These are phyloP conservation scores for Aspergillus sp. DNA, from an alignment of 2,329 filamentous ascomycete species.

Conservation along the genomic window DNA sequence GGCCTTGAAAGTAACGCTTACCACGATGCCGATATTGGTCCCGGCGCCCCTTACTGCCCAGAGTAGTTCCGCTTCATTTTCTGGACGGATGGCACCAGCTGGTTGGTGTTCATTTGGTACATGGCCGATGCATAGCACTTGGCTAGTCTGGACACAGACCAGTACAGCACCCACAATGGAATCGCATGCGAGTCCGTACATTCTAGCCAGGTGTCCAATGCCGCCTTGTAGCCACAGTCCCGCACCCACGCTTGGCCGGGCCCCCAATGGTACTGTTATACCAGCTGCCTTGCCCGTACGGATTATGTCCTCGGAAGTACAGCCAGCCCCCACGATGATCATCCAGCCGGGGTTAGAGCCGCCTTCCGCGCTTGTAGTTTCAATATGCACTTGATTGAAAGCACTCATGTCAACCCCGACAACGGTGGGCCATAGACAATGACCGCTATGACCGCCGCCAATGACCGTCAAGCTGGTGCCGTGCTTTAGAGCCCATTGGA, in stretches of 20 bases:
- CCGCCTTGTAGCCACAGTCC: constrained; percentile 66
- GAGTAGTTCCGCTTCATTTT: constrained; percentile 54
- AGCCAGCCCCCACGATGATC: constrained; percentile 56
- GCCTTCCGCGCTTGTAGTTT: constrained; percentile 15
- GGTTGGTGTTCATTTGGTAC: constrained; percentile 52
- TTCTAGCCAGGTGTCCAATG: constrained; percentile 59
- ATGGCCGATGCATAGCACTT: constrained; percentile 52
- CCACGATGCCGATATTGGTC: constrained; percentile 59
- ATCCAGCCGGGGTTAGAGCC: constrained; percentile 28
- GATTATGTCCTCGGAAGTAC: constrained; percentile 57
- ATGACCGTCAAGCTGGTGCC: constrained; percentile 50
- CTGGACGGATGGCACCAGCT: constrained; percentile 39
- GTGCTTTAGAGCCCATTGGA: constrained; percentile 56
- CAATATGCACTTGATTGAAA: constrained; percentile 53
- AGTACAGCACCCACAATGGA: constrained; percentile 60
- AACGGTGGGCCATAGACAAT: constrained; percentile 55
- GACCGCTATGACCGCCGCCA: constrained; percentile 60
- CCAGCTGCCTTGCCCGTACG: constrained; percentile 46
- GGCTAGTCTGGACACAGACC: constrained; percentile 51
- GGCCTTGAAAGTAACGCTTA: constrained; percentile 54
- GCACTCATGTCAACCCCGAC: constrained; percentile 60
- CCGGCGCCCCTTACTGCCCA: constrained; percentile 62
- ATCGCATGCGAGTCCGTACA: constrained; percentile 60
- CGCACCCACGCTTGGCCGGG: constrained; percentile 63
- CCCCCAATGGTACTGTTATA: constrained; percentile 59